A percentile compares a stretch with the other conserved stretches of the same genome.
These are phyloP conservation scores for Trichosporon sp. DNA, from an alignment of 1,284 basidiomycete species.

Conservation along the genomic window DNA sequence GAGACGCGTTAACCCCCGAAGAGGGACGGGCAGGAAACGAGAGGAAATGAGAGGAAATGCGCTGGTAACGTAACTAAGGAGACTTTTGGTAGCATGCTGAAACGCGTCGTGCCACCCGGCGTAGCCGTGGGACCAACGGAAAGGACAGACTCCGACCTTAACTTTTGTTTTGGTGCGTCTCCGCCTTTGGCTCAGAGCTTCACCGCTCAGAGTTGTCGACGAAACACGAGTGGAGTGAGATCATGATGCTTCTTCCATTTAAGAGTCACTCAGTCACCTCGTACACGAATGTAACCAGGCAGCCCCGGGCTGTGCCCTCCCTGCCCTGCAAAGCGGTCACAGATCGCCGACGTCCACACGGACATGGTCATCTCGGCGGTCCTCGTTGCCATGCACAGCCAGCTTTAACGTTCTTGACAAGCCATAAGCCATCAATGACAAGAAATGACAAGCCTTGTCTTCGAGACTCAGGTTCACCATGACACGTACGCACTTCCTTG, in stretches of 20 bases:
- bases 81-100: background rate
- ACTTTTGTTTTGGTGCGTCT: background rate
- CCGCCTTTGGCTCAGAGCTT: conserved; percentile 4
- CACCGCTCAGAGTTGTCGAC: background rate
- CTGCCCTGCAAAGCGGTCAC: background rate
- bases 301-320: too few species aligned
- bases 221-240: background rate
- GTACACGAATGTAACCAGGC: background rate
- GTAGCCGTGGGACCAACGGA: background rate
- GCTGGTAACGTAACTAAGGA: background rate
- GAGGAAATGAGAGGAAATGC: background rate
- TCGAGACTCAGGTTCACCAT: background rate
- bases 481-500: background rate
- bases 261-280: background rate
- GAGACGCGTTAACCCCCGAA: background rate
- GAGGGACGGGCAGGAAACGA: background rate
- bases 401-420: background rate
- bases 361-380: background rate
- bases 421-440: background rate
- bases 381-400: background rate
- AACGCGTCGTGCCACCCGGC: background rate
- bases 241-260: background rate
- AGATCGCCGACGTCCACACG: background rate
- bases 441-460: background rate
- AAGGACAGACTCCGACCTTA: background rate